Base-by-base conservation (phyloP, 257 asterid genomes). In the Solanum arcanum region DNA sequence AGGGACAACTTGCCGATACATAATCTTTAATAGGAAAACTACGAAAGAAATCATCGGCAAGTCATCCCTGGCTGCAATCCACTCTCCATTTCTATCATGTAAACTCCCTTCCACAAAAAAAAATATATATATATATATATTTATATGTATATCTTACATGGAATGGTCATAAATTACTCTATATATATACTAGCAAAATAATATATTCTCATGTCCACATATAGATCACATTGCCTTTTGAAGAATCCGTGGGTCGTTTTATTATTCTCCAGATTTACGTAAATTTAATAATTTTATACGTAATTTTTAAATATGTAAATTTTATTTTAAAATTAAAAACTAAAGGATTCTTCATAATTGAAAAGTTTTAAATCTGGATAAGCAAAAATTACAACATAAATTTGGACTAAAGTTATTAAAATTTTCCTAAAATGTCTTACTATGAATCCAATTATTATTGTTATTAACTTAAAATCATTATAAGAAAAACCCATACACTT, bases 1-100 rank as follows among this genome's bases (percentile, higher is more conserved):
- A 76, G 86, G 11, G 66, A 86, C 77, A 59, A 60, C 69, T 39
- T 86, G 88, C 86, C 80, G 88, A 86, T 2, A 74, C 46, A 33
- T 13, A 47, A 52, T 13, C 15, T 21, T 3, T 16, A 75, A 31
- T n/a, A 33, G 31, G 8, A 0, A 14, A 27, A 31, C 23, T 23
- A 42, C 2, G 7, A 3, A 7, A 6, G 29, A 41, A n/a, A 60
- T 5, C 31, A 60, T 86, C 88, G 78, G 78, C 88, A 86, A 86
- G 88, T 86, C 88, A 86, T 86, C 84, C 88, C 84, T 86, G 88
- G 88, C 88, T 86, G 84, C 84, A 74, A 33, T 37, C 72, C 75
- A 86, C 85, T 75, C 37, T 41, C 86, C 75, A 86, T 49, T 66
- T 86, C 78, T 86, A 52, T 41, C 88, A 86, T 76, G 88, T 83